Conservation (phyloP, 2,329 filamentous ascomycete species). For the Penicillium sp. region DNA sequence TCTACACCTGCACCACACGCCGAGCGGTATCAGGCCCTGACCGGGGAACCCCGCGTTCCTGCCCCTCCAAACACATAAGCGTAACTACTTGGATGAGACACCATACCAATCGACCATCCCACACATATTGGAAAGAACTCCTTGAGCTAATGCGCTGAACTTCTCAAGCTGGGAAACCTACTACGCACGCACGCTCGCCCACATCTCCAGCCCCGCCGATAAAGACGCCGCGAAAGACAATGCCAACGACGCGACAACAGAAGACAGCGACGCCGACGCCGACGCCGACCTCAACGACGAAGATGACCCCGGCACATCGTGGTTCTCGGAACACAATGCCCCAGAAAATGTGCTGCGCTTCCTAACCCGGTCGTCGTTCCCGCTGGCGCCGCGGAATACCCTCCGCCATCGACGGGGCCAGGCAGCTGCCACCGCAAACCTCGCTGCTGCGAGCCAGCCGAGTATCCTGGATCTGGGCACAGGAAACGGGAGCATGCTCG, state of each 20-base stretch:
- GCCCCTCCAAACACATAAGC: conserved; percentile 2
- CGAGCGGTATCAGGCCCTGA: too few species aligned
- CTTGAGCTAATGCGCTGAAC: conserved; percentile 1
- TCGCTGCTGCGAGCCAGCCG: conserved; percentile 18
- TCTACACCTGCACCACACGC: too few species aligned
- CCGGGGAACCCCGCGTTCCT: background rate
- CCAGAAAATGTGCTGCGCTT: conserved; percentile 74
- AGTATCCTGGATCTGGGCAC: conserved; percentile 82
- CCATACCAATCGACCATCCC: too few species aligned
- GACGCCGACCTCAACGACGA: conserved; percentile 70
- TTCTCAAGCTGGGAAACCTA: conserved; percentile 61
- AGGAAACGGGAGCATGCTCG: conserved; percentile 89
- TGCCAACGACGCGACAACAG: conserved; percentile 47
- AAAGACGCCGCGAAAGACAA: conserved; percentile 5
- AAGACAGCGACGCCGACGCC: conserved; percentile 66
- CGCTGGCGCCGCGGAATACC: conserved; percentile 44
- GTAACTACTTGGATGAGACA: too few species aligned
- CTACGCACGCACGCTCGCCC: conserved; percentile 44
- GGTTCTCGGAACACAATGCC: conserved; percentile 93
- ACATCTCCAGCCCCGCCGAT: conserved; percentile 30
- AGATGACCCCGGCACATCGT: conserved; percentile 79
- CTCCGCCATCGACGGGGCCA: too few species aligned
- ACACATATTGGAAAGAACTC: too few species aligned
- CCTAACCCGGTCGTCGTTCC: conserved; percentile 53
- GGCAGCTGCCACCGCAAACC: too few species aligned